These are phyloP conservation scores for Penicillium sp. DNA, from an alignment of 2,329 filamentous ascomycete species.

Conservation along the genomic window DNA sequence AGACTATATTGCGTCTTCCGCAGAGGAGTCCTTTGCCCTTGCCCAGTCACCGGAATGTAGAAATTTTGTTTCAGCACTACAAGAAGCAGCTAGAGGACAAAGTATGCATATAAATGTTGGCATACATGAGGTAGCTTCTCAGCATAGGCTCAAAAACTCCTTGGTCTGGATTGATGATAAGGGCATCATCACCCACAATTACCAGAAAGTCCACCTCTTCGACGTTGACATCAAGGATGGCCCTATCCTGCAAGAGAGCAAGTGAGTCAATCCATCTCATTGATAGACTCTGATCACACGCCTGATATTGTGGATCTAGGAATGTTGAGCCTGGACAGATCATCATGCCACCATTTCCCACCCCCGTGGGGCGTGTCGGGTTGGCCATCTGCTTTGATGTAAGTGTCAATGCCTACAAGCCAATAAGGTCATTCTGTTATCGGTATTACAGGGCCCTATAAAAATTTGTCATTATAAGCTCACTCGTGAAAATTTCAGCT, in stretches of 20 bases:
- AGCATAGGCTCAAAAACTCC: conserved; percentile 63
- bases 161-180: conserved; percentile 67
- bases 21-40: conserved; percentile 70
- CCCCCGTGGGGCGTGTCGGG: conserved; percentile 73
- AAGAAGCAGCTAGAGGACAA: conserved; percentile 65
- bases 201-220: conserved; percentile 92
- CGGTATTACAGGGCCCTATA: not conserved
- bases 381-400: conserved; percentile 86
- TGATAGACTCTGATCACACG: not conserved
- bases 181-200: conserved; percentile 64
- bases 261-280: conserved; percentile 38
- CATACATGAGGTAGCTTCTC: conserved; percentile 72
- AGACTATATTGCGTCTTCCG: conserved; percentile 78
- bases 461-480: not conserved
- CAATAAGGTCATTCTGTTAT: not conserved
- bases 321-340: conserved; percentile 69
- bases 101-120: conserved; percentile 79
- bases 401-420: conserved; percentile 26
- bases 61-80: conserved; percentile 76
- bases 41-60: conserved; percentile 67
- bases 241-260: conserved; percentile 64
- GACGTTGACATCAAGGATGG: conserved; percentile 67
- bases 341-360: conserved; percentile 72
- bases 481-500: conserved; percentile 50
- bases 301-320: conserved; percentile 28